Percentiles rank a stretch among this genome's conserved stretches.
Evolutionary conservation across 2,329 filamentous ascomycete species (phyloP).

Genomic region (Huntiella moniliformis): DNA sequence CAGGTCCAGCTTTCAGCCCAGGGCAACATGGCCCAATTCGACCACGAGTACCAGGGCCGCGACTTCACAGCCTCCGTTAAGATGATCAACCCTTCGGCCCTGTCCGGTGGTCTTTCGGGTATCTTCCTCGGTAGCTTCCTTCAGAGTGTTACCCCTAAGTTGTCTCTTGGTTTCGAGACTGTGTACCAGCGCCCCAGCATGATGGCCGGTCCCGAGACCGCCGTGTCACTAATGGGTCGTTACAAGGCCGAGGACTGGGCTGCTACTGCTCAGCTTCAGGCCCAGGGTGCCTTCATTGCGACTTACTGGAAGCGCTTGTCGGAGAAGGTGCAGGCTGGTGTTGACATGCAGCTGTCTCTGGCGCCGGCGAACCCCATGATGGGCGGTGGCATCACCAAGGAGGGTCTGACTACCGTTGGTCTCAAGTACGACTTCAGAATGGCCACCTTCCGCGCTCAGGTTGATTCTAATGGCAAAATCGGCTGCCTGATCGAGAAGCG

Average conservation of each 20-base stretch:
- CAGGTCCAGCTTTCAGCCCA: conserved; percentile 78
- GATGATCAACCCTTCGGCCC: conserved; percentile 80
- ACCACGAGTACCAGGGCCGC: conserved; percentile 83
- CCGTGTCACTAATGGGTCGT: conserved; percentile 72
- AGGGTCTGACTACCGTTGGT: conserved; percentile 78
- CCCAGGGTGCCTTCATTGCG: conserved; percentile 70
- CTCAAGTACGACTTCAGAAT: conserved; percentile 97
- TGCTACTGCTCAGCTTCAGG: conserved; percentile 73
- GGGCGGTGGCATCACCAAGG: conserved; percentile 65
- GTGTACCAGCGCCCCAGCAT: conserved; percentile 82
- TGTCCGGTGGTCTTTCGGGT: conserved; percentile 83
- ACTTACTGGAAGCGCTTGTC: conserved; percentile 89
- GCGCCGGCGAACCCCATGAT: conserved; percentile 44
- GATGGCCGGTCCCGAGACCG: conserved; percentile 74
- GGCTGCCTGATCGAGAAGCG: conserved; percentile 89
- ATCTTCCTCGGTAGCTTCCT: conserved; percentile 94
- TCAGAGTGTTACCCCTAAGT: conserved; percentile 71
- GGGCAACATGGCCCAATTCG: conserved; percentile 29
- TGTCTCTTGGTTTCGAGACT: conserved; percentile 76
- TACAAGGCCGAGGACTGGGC: conserved; percentile 92
- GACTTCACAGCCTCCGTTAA: conserved; percentile 92
- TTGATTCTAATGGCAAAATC: conserved; percentile 88
- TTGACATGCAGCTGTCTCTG: conserved; percentile 81
- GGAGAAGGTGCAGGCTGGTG: conserved; percentile 89
- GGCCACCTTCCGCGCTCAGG: conserved; percentile 85